Evolutionary conservation across 441 rosid genomes (phyloP).

Genomic region (Theobroma grandiflorum): DNA sequence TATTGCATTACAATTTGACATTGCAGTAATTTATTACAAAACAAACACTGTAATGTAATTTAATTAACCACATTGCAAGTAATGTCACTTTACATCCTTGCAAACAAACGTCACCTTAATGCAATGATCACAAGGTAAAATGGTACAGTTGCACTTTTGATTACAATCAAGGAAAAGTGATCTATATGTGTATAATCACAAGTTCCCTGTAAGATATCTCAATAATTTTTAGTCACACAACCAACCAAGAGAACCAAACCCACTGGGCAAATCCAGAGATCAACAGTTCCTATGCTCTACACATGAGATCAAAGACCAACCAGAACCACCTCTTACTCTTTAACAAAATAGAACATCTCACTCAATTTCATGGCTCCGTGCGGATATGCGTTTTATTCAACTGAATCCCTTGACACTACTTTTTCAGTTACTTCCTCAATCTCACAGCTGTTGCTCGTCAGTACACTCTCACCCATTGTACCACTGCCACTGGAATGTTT

Average conservation of each 20-base stretch:
- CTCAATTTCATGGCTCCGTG: background rate
- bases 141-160: background rate
- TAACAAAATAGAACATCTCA: background rate
- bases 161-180: background rate
- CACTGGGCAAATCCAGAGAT: constrained; percentile 6
- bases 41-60: too few species aligned
- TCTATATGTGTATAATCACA: constrained; percentile 10
- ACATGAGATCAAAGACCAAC: constrained; percentile 2
- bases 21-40: too few species aligned
- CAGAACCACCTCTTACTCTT: background rate
- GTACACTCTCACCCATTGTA: constrained; percentile 25
- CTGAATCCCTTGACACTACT: constrained; percentile 10
- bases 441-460: constrained; percentile 33
- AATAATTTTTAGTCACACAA: background rate
- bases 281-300: background rate
- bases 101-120: too few species aligned
- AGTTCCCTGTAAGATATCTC: constrained; percentile 8
- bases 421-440: constrained; percentile 42
- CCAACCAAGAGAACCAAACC: constrained; percentile 7
- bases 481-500: constrained; percentile 31
- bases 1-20: too few species aligned
- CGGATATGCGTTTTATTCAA: constrained; percentile 6
- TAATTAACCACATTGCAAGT: too few species aligned
- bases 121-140: background rate
- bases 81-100: too few species aligned